Base-by-base conservation (phyloP, 2,329 filamentous ascomycete species). In the Cytospora piceicola region DNA sequence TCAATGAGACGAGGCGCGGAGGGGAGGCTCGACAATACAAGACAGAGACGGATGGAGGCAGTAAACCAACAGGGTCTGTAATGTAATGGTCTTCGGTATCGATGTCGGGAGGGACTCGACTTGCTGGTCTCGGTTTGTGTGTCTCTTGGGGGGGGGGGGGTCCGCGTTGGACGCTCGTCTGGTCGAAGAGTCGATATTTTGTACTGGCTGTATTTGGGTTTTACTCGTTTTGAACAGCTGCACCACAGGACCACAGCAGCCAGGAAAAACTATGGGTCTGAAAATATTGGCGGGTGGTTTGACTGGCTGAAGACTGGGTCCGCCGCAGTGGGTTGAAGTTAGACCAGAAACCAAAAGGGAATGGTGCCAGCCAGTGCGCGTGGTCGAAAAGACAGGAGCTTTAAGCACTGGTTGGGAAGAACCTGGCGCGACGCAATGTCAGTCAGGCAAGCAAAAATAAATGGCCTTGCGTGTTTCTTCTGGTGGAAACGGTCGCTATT, bases 241-340 rank as follows among this genome's bases (percentile, higher is more conserved):
- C 58, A 20, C 53, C 57, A 62, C 36, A 53, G 52, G 42, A 49
- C 36, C 22, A 56, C 60, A 42, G 60, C 55, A 53, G 56, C 61
- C 56, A 39, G 59, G 59, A 55, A 58, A 51, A 66, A 66, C 55
- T 66, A 67, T 67, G 66, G 63, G 66, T 65, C 63, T 63, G 63
- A 65, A 65, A 67, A 67, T 66, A 68, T 66, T 66, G 66, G 63
- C 39, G 52, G 55, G 39, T 27, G 29, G 49, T 46, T 36, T 52
- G 58, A 57, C 60, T 63, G 39, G 39, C 52, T 30, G 27, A 32
- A 29, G 52, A 46, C 59, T 55, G 59, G 53, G 29, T 32, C 52
- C 49, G 60, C 56, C 52, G 61, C 53, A 42, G 61, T 63, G 39
- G 61, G 39, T 57, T 53, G 53, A 34, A 61, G 63, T 32, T 27